Evolutionary conservation across 192 early-diverging fungal species (phyloP).

Genomic region (Podila clonocystis): DNA sequence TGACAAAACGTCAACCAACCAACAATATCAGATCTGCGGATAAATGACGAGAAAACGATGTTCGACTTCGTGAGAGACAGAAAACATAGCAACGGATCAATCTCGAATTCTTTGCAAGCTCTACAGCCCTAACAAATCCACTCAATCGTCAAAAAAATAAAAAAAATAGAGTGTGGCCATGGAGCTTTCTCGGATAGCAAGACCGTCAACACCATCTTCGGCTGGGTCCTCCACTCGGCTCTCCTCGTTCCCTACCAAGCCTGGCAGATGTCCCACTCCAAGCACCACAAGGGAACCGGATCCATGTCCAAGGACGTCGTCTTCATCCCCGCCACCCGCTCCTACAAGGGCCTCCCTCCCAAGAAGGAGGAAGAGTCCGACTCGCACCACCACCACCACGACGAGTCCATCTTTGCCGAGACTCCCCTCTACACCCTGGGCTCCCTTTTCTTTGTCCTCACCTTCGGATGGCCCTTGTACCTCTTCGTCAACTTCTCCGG

Average conservation of each 20-base stretch:
- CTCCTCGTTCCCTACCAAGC: slow-evolving; percentile 94
- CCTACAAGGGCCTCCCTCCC: slow-evolving; percentile 59
- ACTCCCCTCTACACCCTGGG: slow-evolving; percentile 74
- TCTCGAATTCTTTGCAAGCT: neutral
- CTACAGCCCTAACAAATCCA: neutral
- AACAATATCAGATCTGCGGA: neutral
- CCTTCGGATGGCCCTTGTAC: slow-evolving; percentile 92
- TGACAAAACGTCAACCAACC: too few species aligned
- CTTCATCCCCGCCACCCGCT: slow-evolving; percentile 85
- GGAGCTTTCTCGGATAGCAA: slow-evolving; percentile 84
- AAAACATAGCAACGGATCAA: too few species aligned
- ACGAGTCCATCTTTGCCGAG: slow-evolving; percentile 70
- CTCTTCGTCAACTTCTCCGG: slow-evolving; percentile 81
- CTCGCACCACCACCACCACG: slow-evolving; percentile 48
- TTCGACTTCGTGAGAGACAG: too few species aligned
- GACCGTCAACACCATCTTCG: slow-evolving; percentile 86
- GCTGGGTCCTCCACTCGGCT: slow-evolving; percentile 90
- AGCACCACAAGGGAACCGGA: slow-evolving; percentile 92
- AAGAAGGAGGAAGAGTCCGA: slow-evolving; percentile 52
- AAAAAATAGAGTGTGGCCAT: slow-evolving; percentile 85
- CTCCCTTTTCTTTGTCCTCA: slow-evolving; percentile 70
- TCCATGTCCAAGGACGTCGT: slow-evolving; percentile 94
- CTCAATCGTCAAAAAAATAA: neutral
- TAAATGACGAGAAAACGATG: too few species aligned
- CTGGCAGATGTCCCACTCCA: slow-evolving; percentile 90